phyloP scores from a whole-genome alignment of 805 yeast genomes.

The Schizosaccharomyces osmophilus region DNA sequence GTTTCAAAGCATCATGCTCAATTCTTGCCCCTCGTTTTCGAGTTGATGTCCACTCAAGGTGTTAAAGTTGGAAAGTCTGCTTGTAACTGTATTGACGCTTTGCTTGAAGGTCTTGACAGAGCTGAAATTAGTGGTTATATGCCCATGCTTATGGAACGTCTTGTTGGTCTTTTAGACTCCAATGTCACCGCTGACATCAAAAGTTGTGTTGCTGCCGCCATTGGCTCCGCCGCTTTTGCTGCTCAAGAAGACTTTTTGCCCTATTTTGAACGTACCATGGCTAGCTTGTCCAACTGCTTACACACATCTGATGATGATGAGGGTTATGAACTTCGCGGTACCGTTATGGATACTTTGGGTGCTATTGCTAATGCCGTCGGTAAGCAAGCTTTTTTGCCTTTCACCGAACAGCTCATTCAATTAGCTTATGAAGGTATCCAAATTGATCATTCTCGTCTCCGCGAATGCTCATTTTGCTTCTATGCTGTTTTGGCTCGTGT shows the following conservation, averaged over 20 bases:
- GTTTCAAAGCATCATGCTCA: slow-evolving; percentile 65
- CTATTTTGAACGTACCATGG: slow-evolving; percentile 59
- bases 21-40: slow-evolving; percentile 65
- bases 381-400: slow-evolving; percentile 60
- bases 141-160: slow-evolving; percentile 72
- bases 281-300: slow-evolving; percentile 59
- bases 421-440: slow-evolving; percentile 62
- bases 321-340: slow-evolving; percentile 73
- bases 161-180: slow-evolving; percentile 56
- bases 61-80: slow-evolving; percentile 74
- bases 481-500: slow-evolving; percentile 86
- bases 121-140: slow-evolving; percentile 63
- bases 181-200: slow-evolving; percentile 29
- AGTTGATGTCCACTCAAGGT: slow-evolving; percentile 59
- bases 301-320: slow-evolving; percentile 57
- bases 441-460: slow-evolving; percentile 57
- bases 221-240: slow-evolving; percentile 92
- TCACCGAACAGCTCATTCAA: slow-evolving; percentile 67
- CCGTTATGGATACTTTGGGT: slow-evolving; percentile 78
- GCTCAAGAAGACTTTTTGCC: slow-evolving; percentile 74
- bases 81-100: slow-evolving; percentile 70
- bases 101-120: slow-evolving; percentile 73
- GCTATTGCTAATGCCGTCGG: slow-evolving; percentile 95
- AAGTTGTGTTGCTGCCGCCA: slow-evolving; percentile 66
- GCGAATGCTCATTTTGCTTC: slow-evolving; percentile 87